A percentile compares a stretch with the other conserved stretches of the same genome.
Evolutionary conservation across 1,284 basidiomycete genomes (phyloP).

Genomic region (Melampsora abietis-canadensis): DNA sequence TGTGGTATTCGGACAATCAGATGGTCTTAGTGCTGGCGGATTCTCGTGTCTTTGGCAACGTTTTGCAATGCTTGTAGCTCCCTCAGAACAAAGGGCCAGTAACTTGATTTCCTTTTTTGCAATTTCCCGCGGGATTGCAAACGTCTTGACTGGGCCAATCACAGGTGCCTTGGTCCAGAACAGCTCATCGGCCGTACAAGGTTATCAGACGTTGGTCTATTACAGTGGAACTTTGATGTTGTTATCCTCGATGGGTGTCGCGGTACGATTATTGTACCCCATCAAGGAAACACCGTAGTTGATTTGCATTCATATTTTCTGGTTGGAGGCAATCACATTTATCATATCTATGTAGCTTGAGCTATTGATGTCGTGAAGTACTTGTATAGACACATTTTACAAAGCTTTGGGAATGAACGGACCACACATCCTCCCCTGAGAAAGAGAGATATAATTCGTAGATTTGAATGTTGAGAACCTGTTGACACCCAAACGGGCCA

Average conservation of each 20-base stretch:
- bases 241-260: constrained; percentile 17
- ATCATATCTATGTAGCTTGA: too few relatives aligned
- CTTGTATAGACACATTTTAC: too few relatives aligned
- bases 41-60: constrained; percentile 38
- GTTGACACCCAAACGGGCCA: too few relatives aligned
- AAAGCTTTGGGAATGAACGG: too few relatives aligned
- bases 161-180: constrained; percentile 15
- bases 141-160: constrained; percentile 35
- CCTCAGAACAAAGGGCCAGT: constrained; percentile 22
- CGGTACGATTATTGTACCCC: constrained; percentile 4
- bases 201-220: constrained; percentile 19
- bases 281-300: neutral
- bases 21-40: constrained; percentile 36
- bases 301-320: too few relatives aligned
- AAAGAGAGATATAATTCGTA: too few relatives aligned
- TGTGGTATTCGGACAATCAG: neutral
- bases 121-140: constrained; percentile 26
- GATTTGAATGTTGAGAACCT: too few relatives aligned
- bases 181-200: constrained; percentile 7
- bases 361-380: too few relatives aligned
- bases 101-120: constrained; percentile 24
- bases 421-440: too few relatives aligned
- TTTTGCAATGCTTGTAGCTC: constrained; percentile 35
- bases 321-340: too few relatives aligned
- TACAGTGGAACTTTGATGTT: constrained; percentile 37